phyloP scores from a whole-genome alignment of 176 grass and related monocot species.

The Aegilops umbellulata region DNA sequence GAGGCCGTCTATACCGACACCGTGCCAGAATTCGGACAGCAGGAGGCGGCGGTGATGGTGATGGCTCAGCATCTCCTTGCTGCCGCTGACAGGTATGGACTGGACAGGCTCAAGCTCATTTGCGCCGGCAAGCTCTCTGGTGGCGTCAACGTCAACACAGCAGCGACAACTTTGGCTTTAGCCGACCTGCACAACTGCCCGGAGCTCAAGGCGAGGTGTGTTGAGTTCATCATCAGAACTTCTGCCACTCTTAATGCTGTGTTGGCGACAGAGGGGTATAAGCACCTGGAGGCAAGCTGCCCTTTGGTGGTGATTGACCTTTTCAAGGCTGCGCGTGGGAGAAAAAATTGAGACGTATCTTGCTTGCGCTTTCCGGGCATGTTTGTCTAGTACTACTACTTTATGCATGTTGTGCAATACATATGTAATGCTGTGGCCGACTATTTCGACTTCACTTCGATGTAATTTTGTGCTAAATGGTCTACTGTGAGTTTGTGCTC shows the following conservation, averaged over 20 bases:
- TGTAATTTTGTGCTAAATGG: too few species aligned
- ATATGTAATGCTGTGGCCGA: too few species aligned
- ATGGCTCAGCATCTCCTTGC: not conserved
- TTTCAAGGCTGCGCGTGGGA: not conserved
- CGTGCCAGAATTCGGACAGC: not conserved
- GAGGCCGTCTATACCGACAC: not conserved
- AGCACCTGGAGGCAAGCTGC: not conserved
- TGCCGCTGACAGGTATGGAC: not conserved
- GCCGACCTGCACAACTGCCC: constrained; percentile 24
- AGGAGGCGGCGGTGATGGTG: not conserved
- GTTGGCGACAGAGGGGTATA: not conserved
- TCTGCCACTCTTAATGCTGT: not conserved
- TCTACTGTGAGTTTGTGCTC: too few species aligned
- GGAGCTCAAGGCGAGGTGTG: constrained; percentile 25
- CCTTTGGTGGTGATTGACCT: not conserved
- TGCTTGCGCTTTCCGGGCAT: too few species aligned
- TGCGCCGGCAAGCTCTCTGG: constrained; percentile 31
- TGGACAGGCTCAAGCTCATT: constrained; percentile 24
- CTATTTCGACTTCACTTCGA: too few species aligned
- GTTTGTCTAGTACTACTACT: not conserved
- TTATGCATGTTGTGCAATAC: not conserved
- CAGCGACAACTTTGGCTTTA: constrained; percentile 6
- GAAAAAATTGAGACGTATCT: too few species aligned
- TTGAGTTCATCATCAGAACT: constrained; percentile 14
- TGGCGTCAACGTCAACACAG: not conserved